Conservation (phyloP, 345 rosid genomes). For the Corchorus capsularis region DNA sequence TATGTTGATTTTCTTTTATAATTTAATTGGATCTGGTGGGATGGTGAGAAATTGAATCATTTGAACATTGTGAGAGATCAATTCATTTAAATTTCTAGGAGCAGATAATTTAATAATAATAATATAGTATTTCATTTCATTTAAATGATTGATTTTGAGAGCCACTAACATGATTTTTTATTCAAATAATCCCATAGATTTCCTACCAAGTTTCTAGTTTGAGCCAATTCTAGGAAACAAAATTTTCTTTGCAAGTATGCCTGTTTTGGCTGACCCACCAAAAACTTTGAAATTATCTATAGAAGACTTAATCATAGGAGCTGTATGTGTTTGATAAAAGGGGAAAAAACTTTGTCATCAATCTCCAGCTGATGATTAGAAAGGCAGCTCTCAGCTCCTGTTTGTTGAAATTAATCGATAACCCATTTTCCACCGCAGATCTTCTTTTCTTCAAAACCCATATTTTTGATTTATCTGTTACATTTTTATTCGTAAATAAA, state of each 20-base stretch:
- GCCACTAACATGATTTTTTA: not conserved
- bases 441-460: too few species aligned
- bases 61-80: not conserved
- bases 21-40: not conserved
- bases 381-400: not conserved
- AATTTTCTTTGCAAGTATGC: not conserved
- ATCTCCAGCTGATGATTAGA: not conserved
- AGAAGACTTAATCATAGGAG: not conserved
- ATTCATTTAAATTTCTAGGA: not conserved
- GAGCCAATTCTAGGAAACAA: constrained; percentile 10
- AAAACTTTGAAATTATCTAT: not conserved
- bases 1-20: not conserved
- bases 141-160: not conserved
- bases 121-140: too few species aligned
- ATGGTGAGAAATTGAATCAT: constrained; percentile 12
- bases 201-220: not conserved
- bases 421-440: too few species aligned
- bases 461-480: too few species aligned
- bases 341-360: not conserved
- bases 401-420: not conserved
- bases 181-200: not conserved
- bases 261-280: constrained; percentile 7
- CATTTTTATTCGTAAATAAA: too few species aligned
- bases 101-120: not conserved
- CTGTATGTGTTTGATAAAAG: not conserved